These are phyloP conservation scores for Sphagnum tenellum DNA, from an alignment of 225 moss, liverwort and hornwort species.

Conservation along the genomic window DNA sequence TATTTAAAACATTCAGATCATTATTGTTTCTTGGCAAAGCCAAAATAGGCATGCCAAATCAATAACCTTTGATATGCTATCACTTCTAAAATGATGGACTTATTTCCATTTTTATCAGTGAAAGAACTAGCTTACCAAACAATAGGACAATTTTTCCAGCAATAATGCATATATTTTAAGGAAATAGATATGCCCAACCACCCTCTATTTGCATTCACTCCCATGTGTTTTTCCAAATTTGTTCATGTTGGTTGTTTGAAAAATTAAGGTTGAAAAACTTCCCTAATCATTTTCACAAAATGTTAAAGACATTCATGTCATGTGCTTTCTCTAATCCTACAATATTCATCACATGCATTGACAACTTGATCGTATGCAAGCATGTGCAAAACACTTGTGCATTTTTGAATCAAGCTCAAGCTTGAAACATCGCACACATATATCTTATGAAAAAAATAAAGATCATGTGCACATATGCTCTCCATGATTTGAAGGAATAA, in stretches of 20 bases:
- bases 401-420: constrained; percentile 1
- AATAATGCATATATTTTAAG: constrained; percentile 6
- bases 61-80: neutral
- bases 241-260: neutral
- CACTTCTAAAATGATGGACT: neutral
- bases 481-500: neutral
- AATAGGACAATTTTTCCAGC: constrained; percentile 7
- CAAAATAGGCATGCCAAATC: constrained; percentile 6
- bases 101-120: neutral
- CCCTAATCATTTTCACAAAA: neutral
- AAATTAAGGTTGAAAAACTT: neutral
- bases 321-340: neutral
- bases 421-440: neutral
- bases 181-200: constrained; percentile 5
- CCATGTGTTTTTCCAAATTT: neutral
- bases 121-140: constrained; percentile 6
- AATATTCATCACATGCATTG: constrained; percentile 5
- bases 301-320: neutral
- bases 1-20: constrained; percentile 1
- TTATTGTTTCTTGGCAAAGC: constrained; percentile 1
- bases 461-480: neutral
- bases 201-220: neutral
- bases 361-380: neutral
- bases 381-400: neutral
- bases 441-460: constrained; percentile 1